Percentiles rank a stretch among this genome's conserved stretches.
These are phyloP conservation scores for Gyrodon tennesseensis DNA, from an alignment of 1,284 basidiomycete genomes.

Conservation along the genomic window DNA sequence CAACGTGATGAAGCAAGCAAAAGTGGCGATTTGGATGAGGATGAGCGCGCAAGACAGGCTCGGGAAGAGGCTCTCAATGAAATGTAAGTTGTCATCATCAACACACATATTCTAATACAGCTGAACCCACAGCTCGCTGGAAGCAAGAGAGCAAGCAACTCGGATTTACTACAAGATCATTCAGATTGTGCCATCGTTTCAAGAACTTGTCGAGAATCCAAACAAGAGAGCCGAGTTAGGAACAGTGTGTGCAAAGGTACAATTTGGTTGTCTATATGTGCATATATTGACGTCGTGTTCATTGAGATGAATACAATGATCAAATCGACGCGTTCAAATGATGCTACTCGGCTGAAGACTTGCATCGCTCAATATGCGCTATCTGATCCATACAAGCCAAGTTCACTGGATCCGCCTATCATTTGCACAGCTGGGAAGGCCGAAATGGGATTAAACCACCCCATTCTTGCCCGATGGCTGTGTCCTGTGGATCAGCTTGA, in stretches of 20 bases:
- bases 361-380: background rate
- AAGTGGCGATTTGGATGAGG: too few species aligned
- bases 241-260: background rate
- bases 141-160: background rate
- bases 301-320: background rate
- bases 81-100: too few species aligned
- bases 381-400: background rate
- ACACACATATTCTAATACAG: too few species aligned
- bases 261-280: background rate
- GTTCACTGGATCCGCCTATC: background rate
- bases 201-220: too few species aligned
- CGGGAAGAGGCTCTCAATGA: too few species aligned
- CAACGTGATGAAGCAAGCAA: too few species aligned
- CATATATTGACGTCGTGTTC: background rate
- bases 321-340: background rate
- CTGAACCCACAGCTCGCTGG: background rate
- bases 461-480: conserved; percentile 3
- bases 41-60: too few species aligned
- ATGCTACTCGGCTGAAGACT: background rate
- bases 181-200: too few species aligned
- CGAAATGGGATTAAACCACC: background rate
- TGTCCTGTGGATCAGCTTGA: background rate
- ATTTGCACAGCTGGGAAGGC: background rate
- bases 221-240: too few species aligned
- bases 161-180: background rate